Percentiles rank a stretch among this genome's conserved stretches.
Evolutionary conservation across 257 asterid genomes (phyloP).

Genomic region (Voacanga thouarsii): DNA sequence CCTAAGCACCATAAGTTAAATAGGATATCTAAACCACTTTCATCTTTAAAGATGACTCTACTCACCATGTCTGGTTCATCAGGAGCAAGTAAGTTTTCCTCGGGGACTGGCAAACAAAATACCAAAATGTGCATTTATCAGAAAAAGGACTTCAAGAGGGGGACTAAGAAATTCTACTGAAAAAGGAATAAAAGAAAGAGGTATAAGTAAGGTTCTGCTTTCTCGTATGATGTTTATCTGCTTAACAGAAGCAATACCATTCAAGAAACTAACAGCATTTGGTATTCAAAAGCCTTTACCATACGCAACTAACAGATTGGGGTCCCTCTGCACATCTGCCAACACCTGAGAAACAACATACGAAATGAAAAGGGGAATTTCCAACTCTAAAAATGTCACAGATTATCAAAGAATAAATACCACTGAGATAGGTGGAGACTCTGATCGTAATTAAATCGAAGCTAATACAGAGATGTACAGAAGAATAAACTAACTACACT

Average conservation of each 20-base stretch:
- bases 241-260: not conserved
- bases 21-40: not conserved
- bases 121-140: not conserved
- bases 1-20: conserved; percentile 14
- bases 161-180: not conserved
- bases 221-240: not conserved
- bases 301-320: conserved; percentile 85
- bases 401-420: conserved; percentile 1
- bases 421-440: not conserved
- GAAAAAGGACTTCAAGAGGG: not conserved
- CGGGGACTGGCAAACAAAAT: conserved; percentile 64
- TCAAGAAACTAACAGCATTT: not conserved
- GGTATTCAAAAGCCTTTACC: conserved; percentile 42
- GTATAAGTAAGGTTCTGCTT: not conserved
- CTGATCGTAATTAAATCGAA: not conserved
- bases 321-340: conserved; percentile 66
- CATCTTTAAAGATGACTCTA: conserved; percentile 2
- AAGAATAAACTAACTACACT: not conserved
- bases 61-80: conserved; percentile 58
- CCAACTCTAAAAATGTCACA: not conserved
- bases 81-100: conserved; percentile 68
- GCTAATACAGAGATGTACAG: not conserved
- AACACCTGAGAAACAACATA: conserved; percentile 55
- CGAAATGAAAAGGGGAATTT: conserved; percentile 8
- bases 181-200: not conserved